Evolutionary conservation across 1,139 yeast genomes (phyloP), one percentile per base, ranked within the genome.

Genomic region (Candida sp.): DNA sequence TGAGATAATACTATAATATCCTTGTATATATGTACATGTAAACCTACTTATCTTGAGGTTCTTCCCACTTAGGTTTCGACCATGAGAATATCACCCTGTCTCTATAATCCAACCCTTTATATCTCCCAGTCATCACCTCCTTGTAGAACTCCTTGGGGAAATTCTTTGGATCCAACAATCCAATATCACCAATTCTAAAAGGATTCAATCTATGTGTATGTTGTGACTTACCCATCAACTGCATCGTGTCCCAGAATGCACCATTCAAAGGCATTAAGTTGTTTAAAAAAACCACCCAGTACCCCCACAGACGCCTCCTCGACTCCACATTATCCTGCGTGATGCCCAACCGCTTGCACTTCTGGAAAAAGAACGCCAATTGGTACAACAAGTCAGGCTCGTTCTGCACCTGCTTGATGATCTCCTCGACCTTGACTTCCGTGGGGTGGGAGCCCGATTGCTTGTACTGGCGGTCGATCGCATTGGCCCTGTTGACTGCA

Each of bases 231-330:
- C 73, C 70, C 42, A 63, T 53, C 12, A 63, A 48, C 39, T 63
- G 65, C 54, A 80, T 73, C 44, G 65, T 60, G 7, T 69, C 76
- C 80, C 81, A 77, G 49, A 77, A 77, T n/a, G 73, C 61, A 11
- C 61, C 52, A 55, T 76, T 77, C 30, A 76, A 58, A 5, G 72
- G 74, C 27, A 61, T 47, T 50, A 67, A 70, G 39, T 51, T 58
- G 51, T 58, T 59, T 30, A 55, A 30, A 28, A 51, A 52, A 7
- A 34, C 30, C 5, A 47, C 40, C 54, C 51, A 50, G 23, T 49
- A 54, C 17, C 23, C n/a, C 9, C 45, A 27, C 4, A 34, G n/a
- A 31, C 39, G 43, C 28, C 26, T 41, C n/a, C 53, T 39, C 12
- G 32, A 33, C 17, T 33, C 38, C 38, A 22, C 38, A 44, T 46